Evolutionary conservation across 2,329 filamentous ascomycete species (phyloP), one percentile per base, ranked within the genome.

Genomic region (Cladosporium sp.): DNA sequence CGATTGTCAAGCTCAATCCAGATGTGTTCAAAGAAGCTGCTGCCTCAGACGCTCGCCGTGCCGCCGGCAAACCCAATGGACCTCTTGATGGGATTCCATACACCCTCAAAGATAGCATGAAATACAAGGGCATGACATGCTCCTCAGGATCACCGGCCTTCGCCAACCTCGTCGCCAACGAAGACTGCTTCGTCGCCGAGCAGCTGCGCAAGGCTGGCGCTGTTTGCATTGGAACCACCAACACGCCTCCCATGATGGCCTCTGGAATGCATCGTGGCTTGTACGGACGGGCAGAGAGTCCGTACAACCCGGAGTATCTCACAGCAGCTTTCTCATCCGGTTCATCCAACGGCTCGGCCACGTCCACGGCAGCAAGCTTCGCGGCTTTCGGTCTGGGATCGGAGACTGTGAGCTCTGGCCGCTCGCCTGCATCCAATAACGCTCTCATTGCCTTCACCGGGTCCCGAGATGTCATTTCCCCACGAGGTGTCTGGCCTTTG

Each of bases 171-270:
- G 58, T 76, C 2, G 72, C 80, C 0, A 75, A 70, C 7, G 72
- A 77, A 42, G 79, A 83, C 61, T 77, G 79, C 1, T 75, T 75
- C 3, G 74, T 75, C 5, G 77, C 79, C 0, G 58, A 70, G 9
- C 65, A 67, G 9, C 66, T 83, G 5, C 69, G 73, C 3, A 66
- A 72, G 28, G 75, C 77, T 1, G 78, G 79, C 1, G 77, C 73
- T 0, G 67, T 81, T 1, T 63, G 80, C 16, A 66, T 81, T 0
- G 81, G 80, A 0, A 73, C 75, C 42, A 81, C 80, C 0, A 84
- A 83, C 52, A 80, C 82, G 74, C 80, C 77, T 0, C 75, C 80
- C 0, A 81, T 82, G 77, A 80, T 79, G 9, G 74, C 75, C 18
- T 79, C 78, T 0, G 80, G 80, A 0, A 80, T 80, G 72, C 78